phyloP scores from a whole-genome alignment of 1,284 basidiomycete species.

The Kwoniella shivajii region DNA sequence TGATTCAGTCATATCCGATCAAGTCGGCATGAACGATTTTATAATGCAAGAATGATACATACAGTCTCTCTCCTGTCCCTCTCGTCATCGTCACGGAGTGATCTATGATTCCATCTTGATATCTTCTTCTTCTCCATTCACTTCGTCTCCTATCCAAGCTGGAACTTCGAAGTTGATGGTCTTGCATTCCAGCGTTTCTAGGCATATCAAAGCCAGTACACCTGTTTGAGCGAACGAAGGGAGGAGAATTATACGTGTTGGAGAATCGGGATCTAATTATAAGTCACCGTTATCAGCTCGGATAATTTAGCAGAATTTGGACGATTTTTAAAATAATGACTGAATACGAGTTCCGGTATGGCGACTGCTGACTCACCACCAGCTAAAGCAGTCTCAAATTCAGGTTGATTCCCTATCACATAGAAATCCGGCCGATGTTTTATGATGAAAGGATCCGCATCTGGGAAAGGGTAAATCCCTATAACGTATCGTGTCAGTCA shows the following conservation, averaged over 20 bases:
- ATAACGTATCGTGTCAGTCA: conserved; percentile 5
- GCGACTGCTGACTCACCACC: conserved; percentile 48
- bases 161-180: conserved; percentile 54
- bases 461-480: conserved; percentile 93
- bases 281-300: neutral
- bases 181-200: conserved; percentile 61
- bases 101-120: conserved; percentile 13
- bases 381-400: conserved; percentile 73
- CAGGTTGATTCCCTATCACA: conserved; percentile 87
- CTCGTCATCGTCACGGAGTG: neutral
- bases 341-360: too few species aligned
- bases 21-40: too few species aligned
- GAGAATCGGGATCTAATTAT: conserved; percentile 36
- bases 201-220: conserved; percentile 65
- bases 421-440: conserved; percentile 83
- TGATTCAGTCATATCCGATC: too few species aligned
- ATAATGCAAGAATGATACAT: neutral
- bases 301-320: neutral
- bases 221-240: conserved; percentile 75
- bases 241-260: conserved; percentile 74
- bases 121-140: conserved; percentile 16
- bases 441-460: conserved; percentile 87
- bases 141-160: conserved; percentile 43
- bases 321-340: neutral
- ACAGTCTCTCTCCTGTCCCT: neutral